phyloP scores from a whole-genome alignment of 371 early-diverging fungal species.

The Apophysomyces trapeziformis region DNA sequence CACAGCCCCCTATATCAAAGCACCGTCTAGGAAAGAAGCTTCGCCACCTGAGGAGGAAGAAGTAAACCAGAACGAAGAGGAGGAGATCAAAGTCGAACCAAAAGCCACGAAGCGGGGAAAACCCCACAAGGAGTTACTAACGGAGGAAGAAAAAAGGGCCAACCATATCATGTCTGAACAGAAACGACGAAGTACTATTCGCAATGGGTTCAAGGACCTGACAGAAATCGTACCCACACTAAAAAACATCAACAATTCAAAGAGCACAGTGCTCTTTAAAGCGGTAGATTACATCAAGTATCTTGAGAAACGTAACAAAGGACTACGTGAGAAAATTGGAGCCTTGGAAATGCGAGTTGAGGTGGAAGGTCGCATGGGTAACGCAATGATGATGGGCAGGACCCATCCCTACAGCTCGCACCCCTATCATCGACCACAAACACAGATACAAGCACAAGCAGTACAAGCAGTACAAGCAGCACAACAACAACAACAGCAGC shows the following conservation, averaged over 20 bases:
- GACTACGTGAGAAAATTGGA: conserved; percentile 51
- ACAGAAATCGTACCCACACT: conserved; percentile 81
- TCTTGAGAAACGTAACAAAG: conserved; percentile 49
- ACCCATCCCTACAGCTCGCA: conserved; percentile 8
- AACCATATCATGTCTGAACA: conserved; percentile 93
- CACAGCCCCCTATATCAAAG: conserved; percentile 27
- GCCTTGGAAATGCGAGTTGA: conserved; percentile 49
- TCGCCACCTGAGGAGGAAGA: neutral
- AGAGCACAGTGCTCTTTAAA: conserved; percentile 59
- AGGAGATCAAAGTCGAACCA: conserved; percentile 17
- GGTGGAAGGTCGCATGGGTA: conserved; percentile 24
- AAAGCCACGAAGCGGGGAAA: conserved; percentile 31
- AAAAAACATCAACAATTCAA: conserved; percentile 59
- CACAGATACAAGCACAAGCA: neutral
- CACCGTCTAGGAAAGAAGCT: conserved; percentile 9
- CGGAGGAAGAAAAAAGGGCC: conserved; percentile 85
- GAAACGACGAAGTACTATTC: conserved; percentile 85
- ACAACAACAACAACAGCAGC: conserved; percentile 31
- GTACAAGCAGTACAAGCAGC: neutral
- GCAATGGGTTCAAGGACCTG: conserved; percentile 83
- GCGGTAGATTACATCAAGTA: conserved; percentile 55
- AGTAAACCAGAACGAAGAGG: conserved; percentile 5
- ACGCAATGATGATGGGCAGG: conserved; percentile 9
- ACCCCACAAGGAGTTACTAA: conserved; percentile 67
- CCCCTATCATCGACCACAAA: conserved; percentile 11